Base-by-base conservation (phyloP, 768 basidiomycete genomes). In the Suillus variegatus region DNA sequence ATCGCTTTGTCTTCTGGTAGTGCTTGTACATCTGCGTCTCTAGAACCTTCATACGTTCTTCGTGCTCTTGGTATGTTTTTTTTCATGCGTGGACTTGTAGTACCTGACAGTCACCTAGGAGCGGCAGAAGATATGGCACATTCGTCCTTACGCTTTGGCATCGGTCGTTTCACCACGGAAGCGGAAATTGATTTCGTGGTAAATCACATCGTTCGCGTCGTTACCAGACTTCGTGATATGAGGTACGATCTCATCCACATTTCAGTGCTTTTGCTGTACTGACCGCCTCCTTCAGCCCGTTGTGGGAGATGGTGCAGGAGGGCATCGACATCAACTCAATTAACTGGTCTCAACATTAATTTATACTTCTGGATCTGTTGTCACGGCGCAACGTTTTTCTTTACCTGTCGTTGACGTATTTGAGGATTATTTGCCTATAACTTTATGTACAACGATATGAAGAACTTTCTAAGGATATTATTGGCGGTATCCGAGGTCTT, bases 221-320 rank as follows among this genome's bases (percentile, higher is more conserved):
- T 99, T 14, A 86, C 88, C 58, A 86, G 85, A 68, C 84, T 99
- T 68, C 87, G 97, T 60, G 97, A 99, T 66, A 95, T 99, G 94
- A 96, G 92, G 91, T 89, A 60, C 38, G 84, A 74, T 52, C 60
- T 60, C 32, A 40, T 64, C 25, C 49, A 61, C 58, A 25, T 64
- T 13, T 20, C 46, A 46, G 64, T n/a, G 56, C 40, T 67, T 62
- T 60, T 66, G 38, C 60, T 68, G 36, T 71, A 58, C 60, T 62
- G 58, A 61, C 32, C 38, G 32, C 58, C 56, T 46, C 28, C 35
- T 60, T 1, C 67, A 94, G 94, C 73, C 97, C 97, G 41, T 79
- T 99, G 62, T 99, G 97, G 97, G 97, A 99, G 81, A 98, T 99
- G 96, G 96, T 99, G 18, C 95, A 97, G 79, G 97, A 99, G 75